Conservation (phyloP, 495 filamentous ascomycete genomes). For the Filosporella fistucella region DNA sequence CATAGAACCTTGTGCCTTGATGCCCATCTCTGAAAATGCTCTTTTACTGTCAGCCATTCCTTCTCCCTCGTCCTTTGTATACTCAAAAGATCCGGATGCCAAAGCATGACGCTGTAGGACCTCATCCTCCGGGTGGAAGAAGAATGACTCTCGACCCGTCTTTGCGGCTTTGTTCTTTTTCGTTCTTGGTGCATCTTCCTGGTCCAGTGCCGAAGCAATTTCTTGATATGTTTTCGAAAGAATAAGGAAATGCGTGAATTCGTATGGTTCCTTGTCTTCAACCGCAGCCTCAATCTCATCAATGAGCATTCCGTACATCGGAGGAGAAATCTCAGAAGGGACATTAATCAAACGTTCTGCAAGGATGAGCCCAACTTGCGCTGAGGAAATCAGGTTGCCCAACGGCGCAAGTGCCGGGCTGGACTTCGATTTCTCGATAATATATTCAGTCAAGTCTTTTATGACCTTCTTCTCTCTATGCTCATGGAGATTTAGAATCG, state of each 20-base stretch:
- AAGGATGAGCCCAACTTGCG: constrained; percentile 74
- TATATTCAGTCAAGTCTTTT: constrained; percentile 64
- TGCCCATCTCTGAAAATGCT: constrained; percentile 89
- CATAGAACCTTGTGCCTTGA: constrained; percentile 76
- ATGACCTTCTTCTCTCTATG: constrained; percentile 73
- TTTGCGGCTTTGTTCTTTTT: constrained; percentile 73
- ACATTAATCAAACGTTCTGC: constrained; percentile 94
- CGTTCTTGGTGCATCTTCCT: constrained; percentile 58
- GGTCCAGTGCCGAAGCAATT: constrained; percentile 74
- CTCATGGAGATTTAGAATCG: constrained; percentile 78
- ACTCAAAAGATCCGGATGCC: constrained; percentile 63
- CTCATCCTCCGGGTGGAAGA: constrained; percentile 98
- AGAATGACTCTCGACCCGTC: constrained; percentile 53
- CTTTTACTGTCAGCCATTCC: constrained; percentile 84
- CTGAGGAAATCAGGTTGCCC: constrained; percentile 44
- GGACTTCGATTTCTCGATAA: constrained; percentile 53
- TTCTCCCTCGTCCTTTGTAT: constrained; percentile 70
- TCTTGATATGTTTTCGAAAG: constrained; percentile 88
- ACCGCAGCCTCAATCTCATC: constrained; percentile 90
- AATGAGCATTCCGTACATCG: constrained; percentile 93
- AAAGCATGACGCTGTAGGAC: constrained; percentile 69
- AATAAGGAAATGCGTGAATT: constrained; percentile 89
- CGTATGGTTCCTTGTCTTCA: constrained; percentile 87
- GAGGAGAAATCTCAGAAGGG: constrained; percentile 83
- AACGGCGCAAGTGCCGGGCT: constrained; percentile 50